A percentile compares a stretch with the other conserved stretches of the same genome.
These are phyloP conservation scores for Penicillium digitatum DNA, from an alignment of 2,329 filamentous ascomycete species.

Conservation along the genomic window DNA sequence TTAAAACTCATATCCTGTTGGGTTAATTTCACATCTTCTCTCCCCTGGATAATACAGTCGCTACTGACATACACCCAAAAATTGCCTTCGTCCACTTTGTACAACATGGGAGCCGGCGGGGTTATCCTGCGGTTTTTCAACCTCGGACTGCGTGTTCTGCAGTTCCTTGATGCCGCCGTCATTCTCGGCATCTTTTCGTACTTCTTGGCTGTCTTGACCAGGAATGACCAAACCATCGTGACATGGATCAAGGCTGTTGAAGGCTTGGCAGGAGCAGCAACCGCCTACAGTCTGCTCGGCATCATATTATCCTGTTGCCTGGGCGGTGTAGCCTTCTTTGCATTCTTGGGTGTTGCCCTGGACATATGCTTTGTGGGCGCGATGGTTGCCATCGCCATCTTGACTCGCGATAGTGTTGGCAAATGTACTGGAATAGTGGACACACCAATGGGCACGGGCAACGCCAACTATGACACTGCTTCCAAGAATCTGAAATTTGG, in stretches of 20 bases:
- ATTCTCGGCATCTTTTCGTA: conserved; percentile 78
- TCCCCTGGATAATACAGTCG: background rate
- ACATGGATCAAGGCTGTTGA: conserved; percentile 68
- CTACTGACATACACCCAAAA: background rate
- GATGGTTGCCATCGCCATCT: conserved; percentile 76
- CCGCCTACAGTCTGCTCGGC: conserved; percentile 70
- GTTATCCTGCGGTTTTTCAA: conserved; percentile 65
- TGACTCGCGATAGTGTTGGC: conserved; percentile 65
- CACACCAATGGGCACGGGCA: conserved; percentile 66
- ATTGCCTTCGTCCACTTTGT: background rate
- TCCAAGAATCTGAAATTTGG: conserved; percentile 45
- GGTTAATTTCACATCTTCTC: conserved; percentile 1
- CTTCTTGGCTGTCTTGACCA: conserved; percentile 70
- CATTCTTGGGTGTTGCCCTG: conserved; percentile 67
- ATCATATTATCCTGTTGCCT: conserved; percentile 73
- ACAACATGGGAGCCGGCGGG: conserved; percentile 57
- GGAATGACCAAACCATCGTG: conserved; percentile 61
- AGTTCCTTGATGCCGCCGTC: conserved; percentile 68
- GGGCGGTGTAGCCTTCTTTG: conserved; percentile 69
- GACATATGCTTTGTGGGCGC: conserved; percentile 71
- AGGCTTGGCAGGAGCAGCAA: conserved; percentile 70
- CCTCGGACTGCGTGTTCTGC: conserved; percentile 67
- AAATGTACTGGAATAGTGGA: conserved; percentile 62
- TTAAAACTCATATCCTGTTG: conserved; percentile 9
- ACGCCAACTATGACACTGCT: conserved; percentile 48